Percentiles rank a stretch among this genome's conserved stretches.
Evolutionary conservation across 2,329 filamentous ascomycete species (phyloP).

Genomic region (Alternaria sp.): DNA sequence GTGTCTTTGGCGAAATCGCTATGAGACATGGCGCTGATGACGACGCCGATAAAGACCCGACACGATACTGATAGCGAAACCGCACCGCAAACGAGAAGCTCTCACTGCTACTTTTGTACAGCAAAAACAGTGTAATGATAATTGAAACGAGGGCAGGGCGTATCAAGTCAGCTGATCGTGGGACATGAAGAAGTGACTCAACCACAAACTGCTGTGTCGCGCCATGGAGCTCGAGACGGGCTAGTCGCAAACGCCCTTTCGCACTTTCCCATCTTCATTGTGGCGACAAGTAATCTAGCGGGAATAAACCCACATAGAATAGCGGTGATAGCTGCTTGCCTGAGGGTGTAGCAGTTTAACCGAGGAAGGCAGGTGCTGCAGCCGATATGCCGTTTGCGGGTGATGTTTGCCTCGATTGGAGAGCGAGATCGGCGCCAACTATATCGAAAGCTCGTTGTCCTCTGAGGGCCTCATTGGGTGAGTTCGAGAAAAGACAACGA

Average conservation of each 20-base stretch:
- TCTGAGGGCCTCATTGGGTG: neutral
- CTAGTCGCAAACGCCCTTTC: conserved; percentile 12
- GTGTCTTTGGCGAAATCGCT: conserved; percentile 21
- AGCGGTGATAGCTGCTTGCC: conserved; percentile 7
- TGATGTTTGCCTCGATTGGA: neutral
- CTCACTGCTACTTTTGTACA: neutral
- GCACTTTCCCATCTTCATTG: conserved; percentile 7
- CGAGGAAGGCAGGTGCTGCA: conserved; percentile 6
- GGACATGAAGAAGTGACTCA: neutral
- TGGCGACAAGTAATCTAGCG: conserved; percentile 4
- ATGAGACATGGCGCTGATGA: conserved; percentile 17
- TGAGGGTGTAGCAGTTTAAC: conserved; percentile 6
- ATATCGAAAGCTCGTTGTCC: neutral
- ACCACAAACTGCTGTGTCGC: neutral
- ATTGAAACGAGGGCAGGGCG: neutral
- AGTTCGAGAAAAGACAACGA: neutral
- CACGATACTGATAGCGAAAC: conserved; percentile 8
- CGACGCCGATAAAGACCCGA: conserved; percentile 3
- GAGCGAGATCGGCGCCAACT: neutral
- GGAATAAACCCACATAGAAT: conserved; percentile 5
- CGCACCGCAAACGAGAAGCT: neutral
- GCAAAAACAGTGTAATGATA: neutral
- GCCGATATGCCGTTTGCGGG: conserved; percentile 3
- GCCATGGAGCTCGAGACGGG: conserved; percentile 6
- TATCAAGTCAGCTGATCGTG: neutral